Evolutionary conservation across 2,329 filamentous ascomycete genomes (phyloP), one percentile per base, ranked within the genome.

Genomic region (Hymenoscyphus salicellus): DNA sequence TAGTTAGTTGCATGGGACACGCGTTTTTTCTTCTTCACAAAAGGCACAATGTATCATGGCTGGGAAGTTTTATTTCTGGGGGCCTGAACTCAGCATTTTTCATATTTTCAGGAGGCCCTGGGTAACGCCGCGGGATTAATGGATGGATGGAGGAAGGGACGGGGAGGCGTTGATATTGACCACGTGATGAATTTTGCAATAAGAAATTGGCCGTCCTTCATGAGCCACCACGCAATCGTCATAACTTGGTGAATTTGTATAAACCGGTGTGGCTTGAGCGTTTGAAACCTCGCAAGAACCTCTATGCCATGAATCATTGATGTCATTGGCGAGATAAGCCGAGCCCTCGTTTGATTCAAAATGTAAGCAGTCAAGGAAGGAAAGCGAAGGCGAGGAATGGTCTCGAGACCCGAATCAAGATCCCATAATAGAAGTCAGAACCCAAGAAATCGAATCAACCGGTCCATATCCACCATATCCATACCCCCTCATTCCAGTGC

Each of bases 1-100:
- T 69, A 68, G 65, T 61, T 30, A 30, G 57, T 61, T 33, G 26
- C 28, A 33, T 11, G 36, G 55, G 33, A 57, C 17, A 58, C 28
- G 64, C 62, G 62, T 64, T 63, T 32, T 30, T 57, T 65, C n/a
- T n/a, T 60, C 41, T n/a, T 28, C 41, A 56, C 60, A 63, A 58
- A 43, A 58, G 43, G 58, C 28, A 58, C 43, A 60, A 64, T 41
- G 7, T 32, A 41, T 41, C 28, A 56, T 36, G 14, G 49, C 41
- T 55, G 28, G 55, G 41, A 20, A 28, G 26, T n/a, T 23, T 20
- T 10, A 23, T 49, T 49, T 49, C 43, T 2, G 26, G 20, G 46
- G 20, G 46, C 20, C 46, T 52, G 46, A 52, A 23, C n/a, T 46
- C 56, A 30, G 60, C 33, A 60, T 49, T 23, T 23, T 43, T 43